A percentile compares a stretch with the other conserved stretches of the same genome.
Conservation (phyloP, 2,329 filamentous ascomycete species). For the Fusarium lyarnte region DNA sequence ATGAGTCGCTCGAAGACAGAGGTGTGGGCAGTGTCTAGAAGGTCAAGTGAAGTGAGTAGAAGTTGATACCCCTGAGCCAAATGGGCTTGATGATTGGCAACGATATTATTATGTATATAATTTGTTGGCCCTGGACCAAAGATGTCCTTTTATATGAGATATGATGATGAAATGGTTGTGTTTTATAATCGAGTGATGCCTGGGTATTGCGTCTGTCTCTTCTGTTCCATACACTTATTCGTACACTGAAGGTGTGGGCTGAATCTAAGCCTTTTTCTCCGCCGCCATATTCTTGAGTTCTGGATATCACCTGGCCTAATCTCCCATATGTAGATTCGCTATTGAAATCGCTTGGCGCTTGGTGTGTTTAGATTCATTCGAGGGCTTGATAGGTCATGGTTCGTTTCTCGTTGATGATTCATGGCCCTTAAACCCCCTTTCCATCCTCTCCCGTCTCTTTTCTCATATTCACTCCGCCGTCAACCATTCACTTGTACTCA, state of each 20-base stretch:
- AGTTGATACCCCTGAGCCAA: conserved; percentile 45
- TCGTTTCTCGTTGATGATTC: not conserved
- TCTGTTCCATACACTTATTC: conserved; percentile 33
- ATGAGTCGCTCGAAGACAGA: conserved; percentile 74
- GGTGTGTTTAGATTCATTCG: not conserved
- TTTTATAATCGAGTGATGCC: conserved; percentile 1
- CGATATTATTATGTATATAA: conserved; percentile 38
- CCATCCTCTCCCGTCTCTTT: not conserved
- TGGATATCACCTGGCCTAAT: not conserved
- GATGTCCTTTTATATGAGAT: conserved; percentile 23
- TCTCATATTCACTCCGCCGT: not conserved
- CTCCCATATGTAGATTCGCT: not conserved
- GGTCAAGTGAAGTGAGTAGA: conserved; percentile 14
- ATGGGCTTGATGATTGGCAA: conserved; percentile 26
- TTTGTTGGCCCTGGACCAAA: conserved; percentile 18
- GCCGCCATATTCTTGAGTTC: not conserved
- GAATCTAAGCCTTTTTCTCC: not conserved
- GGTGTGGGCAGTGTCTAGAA: conserved; percentile 59
- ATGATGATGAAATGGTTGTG: conserved; percentile 25
- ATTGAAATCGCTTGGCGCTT: not conserved
- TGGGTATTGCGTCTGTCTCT: conserved; percentile 21
- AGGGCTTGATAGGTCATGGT: not conserved
- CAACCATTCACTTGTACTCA: conserved; percentile 55
- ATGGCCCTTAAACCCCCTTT: not conserved
- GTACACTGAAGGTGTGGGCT: conserved; percentile 16